Conservation (phyloP, 306 rosid species). For the Abrus pulchellus region DNA sequence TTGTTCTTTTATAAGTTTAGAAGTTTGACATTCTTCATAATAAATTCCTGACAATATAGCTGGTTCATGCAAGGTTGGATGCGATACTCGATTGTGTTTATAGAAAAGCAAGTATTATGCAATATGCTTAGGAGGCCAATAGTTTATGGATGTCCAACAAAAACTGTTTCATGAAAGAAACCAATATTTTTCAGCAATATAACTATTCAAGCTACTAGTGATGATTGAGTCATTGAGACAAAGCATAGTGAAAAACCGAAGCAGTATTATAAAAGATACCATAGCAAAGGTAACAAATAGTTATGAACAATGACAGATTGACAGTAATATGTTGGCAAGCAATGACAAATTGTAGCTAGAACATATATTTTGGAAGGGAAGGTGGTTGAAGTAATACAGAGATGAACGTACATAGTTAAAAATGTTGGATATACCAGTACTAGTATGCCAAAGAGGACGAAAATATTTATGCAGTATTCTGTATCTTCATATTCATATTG, state of each 20-base stretch:
- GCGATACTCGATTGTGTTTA: conserved; percentile 7
- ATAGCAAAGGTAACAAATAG: conserved; percentile 1
- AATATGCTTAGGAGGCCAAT: conserved; percentile 25
- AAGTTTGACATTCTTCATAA: conserved; percentile 14
- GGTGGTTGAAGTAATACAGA: conserved; percentile 14
- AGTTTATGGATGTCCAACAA: conserved; percentile 22
- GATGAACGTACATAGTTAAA: conserved; percentile 28
- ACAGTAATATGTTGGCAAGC: conserved; percentile 13
- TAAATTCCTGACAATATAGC: conserved; percentile 22
- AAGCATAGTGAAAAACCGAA: conserved; percentile 11
- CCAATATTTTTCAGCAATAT: conserved; percentile 27
- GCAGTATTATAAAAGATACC: conserved; percentile 25
- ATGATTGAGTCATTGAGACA: conserved; percentile 15
- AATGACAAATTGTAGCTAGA: conserved; percentile 12
- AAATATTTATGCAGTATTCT: neutral
- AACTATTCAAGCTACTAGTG: conserved; percentile 10
- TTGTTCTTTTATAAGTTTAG: conserved; percentile 30
- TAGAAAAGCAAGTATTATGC: conserved; percentile 8
- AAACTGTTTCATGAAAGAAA: conserved; percentile 24
- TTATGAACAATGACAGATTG: too few species aligned
- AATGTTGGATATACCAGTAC: conserved; percentile 34
- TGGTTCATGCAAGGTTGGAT: conserved; percentile 23
- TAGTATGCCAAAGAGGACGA: conserved; percentile 38
- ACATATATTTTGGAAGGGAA: conserved; percentile 17
- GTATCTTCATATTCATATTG: conserved; percentile 15